Evolutionary conservation across 306 rosid genomes (phyloP), one percentile per base, ranked within the genome.

Genomic region (Quercus gilva): DNA sequence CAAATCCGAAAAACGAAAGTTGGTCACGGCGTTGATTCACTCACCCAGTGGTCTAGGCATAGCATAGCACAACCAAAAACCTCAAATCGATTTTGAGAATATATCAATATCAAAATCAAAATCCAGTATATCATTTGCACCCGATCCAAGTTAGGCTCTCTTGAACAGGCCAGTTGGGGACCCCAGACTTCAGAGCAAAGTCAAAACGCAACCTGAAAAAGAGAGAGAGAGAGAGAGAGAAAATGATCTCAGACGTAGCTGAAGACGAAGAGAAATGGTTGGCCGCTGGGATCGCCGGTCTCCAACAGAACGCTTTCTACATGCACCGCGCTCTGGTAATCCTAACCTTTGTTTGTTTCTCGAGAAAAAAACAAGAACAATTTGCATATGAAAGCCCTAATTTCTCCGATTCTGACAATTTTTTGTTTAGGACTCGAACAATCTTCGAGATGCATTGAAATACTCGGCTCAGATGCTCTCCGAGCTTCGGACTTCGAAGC

Each of bases 401-500:
- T 82, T 41, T 14, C 52, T 43, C 74, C 80, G 23, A 8, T 74
- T 80, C 77, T 5, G 59, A 11, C 26, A 19, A 21, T 45, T 53
- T 60, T 59, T 49, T 41, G 2, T 2, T 8, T 78, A 95, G 99
- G 99, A 95, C 74, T 93, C 99, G 19, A 95, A 95, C 67, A 95
- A 95, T 89, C 94, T 95, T 51, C 90, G 94, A 59, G 99, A 95
- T 61, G 99, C 99, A 41, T 82, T 95, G 85, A 95, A 93, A 81
- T 95, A 90, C 76, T 95, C 99, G 5, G 97, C 99, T 81, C 99
- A 93, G 93, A 93, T 94, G 99, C 97, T 94, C 13, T 94, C 99
- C 73, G 99, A 95, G 88, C 94, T 95, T 55, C 89, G 99, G 59
- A 91, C 98, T 81, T 92, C 99, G 28, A 94, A 92, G 92, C 99